These are phyloP conservation scores for Astragalus membranaceus DNA, from an alignment of 306 rosid genomes.

Conservation along the genomic window DNA sequence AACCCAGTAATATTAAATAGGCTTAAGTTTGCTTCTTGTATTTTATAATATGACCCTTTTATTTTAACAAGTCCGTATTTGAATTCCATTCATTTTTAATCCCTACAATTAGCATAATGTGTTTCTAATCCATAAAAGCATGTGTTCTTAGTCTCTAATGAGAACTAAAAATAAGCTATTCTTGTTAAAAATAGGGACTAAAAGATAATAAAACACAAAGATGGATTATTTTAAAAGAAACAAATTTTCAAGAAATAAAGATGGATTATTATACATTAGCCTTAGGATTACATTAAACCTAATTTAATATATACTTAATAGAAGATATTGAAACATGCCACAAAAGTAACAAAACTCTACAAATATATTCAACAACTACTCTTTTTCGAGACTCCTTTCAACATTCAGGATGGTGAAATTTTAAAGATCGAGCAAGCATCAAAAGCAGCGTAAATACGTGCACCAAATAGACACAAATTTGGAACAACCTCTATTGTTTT, in stretches of 20 bases:
- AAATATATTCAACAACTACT: not conserved
- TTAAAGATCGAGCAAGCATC: too few relatives aligned
- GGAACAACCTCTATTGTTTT: not conserved
- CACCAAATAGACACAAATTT: not conserved
- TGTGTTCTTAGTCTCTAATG: not conserved
- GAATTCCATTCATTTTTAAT: not conserved
- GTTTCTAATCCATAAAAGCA: not conserved
- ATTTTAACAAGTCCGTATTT: not conserved
- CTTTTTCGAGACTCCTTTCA: not conserved
- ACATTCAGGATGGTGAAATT: too few relatives aligned
- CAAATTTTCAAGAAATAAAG: not conserved
- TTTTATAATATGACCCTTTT: not conserved
- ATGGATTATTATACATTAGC: not conserved
- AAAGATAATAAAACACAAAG: not conserved
- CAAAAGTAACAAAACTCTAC: not conserved
- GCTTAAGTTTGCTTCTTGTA: not conserved
- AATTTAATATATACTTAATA: not conserved
- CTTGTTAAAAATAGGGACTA: not conserved
- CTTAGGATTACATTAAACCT: not conserved
- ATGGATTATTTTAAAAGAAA: not conserved
- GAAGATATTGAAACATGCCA: not conserved
- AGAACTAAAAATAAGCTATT: too few relatives aligned
- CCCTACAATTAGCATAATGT: not conserved
- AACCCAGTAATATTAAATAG: not conserved
- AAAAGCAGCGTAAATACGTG: too few relatives aligned